Base-by-base conservation (phyloP, 2,329 filamentous ascomycete species). In the Neopestalotiopsis sp. region DNA sequence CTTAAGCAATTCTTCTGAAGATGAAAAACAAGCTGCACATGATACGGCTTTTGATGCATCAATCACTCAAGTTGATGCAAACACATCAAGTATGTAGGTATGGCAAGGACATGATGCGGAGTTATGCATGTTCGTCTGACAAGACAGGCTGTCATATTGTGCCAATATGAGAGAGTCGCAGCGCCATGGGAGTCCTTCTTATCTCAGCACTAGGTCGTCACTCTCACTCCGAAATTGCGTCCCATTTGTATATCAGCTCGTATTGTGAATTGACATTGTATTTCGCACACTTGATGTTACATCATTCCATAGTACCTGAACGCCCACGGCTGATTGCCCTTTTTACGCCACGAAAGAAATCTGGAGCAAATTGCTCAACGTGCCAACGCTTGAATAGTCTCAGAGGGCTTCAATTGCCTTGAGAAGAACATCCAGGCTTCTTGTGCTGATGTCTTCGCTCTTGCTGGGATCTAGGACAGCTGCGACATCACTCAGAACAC, bases 401-500 rank as follows among this genome's bases (percentile, higher is more conserved):
- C 68, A 91, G 69, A 92, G 78, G 9, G 83, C 82, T 74, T 88
- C 89, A 72, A 92, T 90, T 28, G 89, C 89, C 71, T 81, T 84
- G 68, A 90, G 78, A 70, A 92, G 80, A 4, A 91, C 89, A 68
- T 89, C 84, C 32, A 92, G 72, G 1, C 87, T 88, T 59, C 81
- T 82, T n/a, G 82, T 80, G 9, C 79, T 80, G 45, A 90, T 76
- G 24, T 84, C 85, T 0, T 81, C 81, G 40, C 84, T 75, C 62
- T 79, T 78, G 1, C 71, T 79, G 57, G 90, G 89, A 45, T 90
- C 90, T 32, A 98, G 82, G 68, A 96, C 81, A 82, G 91, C 92
- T 4, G 92, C 91, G 58, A 98, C 86, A 83, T 98, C 95, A 77
- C 95, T 98, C 78, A 96, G 88, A 74, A 97, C 82, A 0, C 95